Evolutionary conservation across 2,329 filamentous ascomycete species (phyloP).

Genomic region (Aspergillus eucalypticola): DNA sequence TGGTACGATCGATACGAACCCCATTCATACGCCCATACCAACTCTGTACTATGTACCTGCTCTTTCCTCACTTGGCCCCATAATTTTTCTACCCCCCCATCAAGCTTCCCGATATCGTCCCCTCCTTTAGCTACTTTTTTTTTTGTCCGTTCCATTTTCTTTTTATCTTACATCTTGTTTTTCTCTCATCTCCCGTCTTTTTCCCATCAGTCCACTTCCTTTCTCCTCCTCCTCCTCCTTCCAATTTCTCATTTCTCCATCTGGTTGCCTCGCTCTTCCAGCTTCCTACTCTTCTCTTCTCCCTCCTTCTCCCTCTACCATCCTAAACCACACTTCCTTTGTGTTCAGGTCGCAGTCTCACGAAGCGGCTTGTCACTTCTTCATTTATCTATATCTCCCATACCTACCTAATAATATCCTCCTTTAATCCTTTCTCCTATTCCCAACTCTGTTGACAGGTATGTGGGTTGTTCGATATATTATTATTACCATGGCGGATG

Average conservation of each 20-base stretch:
- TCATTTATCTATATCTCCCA: constrained; percentile 15
- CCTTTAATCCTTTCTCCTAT: constrained; percentile 12
- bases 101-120: constrained; percentile 22
- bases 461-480: constrained; percentile 4
- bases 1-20: constrained; percentile 5
- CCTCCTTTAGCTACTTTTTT: constrained; percentile 9
- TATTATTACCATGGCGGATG: neutral
- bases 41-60: constrained; percentile 6
- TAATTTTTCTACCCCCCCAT: constrained; percentile 15
- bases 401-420: constrained; percentile 20
- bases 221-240: constrained; percentile 9
- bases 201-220: constrained; percentile 17
- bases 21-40: constrained; percentile 11
- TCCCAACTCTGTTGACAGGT: constrained; percentile 26
- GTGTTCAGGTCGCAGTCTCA: constrained; percentile 12
- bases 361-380: constrained; percentile 13
- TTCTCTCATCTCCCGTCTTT: constrained; percentile 13
- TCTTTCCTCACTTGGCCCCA: constrained; percentile 10
- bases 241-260: constrained; percentile 18
- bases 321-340: constrained; percentile 18
- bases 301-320: constrained; percentile 26
- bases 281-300: constrained; percentile 30
- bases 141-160: constrained; percentile 11
- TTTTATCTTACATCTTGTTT: constrained; percentile 16
- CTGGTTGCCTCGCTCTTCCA: constrained; percentile 16